Evolutionary conservation across 2,329 filamentous ascomycete genomes (phyloP), one percentile per base, ranked within the genome.

Genomic region (Capronia americana): DNA sequence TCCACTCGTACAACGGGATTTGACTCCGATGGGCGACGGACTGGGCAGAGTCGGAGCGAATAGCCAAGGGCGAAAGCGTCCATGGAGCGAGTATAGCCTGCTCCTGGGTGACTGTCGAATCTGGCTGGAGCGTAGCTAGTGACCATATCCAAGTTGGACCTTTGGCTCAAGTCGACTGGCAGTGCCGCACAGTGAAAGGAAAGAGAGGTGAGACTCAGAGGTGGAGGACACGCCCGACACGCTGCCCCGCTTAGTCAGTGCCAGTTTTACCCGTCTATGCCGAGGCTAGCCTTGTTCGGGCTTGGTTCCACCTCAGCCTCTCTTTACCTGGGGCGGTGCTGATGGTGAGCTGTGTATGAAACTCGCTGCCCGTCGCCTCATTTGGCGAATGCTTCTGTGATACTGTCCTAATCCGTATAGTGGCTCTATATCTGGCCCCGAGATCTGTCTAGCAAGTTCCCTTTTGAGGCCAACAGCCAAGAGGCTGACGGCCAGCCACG

Each of bases 401-500:
- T 38, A 55, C 61, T 61, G 51, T 48, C 65, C 60, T 51, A 59
- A 41, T 62, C 50, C 20, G 57, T 28, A 28, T 28, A 23, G 53
- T 17, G 12, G 54, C 54, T 58, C 53, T 62, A 44, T 62, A 61
- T 64, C 57, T 60, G 51, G 53, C 56, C 61, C 60, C 61, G 8
- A 30, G 30, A 8, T 41, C 32, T n/a, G 32, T 53, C 4, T 34
- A 46, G 34, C 7, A 24, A 34, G 10, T 50, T 48, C 12, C 32
- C 32, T 8, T n/a, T 48, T 20, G 28, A 30, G 46, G n/a, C 28
- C 11, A 56, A 32, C 30, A 57, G 60, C 61, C 26, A 57, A 32
- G 54, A 62, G 44, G 61, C 61, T 63, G 57, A 63, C 48, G 26
- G 57, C 54, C 55, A 66, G 64, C 61, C 64, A 69, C 57, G 26